Evolutionary conservation across 23 red algal species (phyloP).

Genomic region (Gracilaria gracilis): DNA sequence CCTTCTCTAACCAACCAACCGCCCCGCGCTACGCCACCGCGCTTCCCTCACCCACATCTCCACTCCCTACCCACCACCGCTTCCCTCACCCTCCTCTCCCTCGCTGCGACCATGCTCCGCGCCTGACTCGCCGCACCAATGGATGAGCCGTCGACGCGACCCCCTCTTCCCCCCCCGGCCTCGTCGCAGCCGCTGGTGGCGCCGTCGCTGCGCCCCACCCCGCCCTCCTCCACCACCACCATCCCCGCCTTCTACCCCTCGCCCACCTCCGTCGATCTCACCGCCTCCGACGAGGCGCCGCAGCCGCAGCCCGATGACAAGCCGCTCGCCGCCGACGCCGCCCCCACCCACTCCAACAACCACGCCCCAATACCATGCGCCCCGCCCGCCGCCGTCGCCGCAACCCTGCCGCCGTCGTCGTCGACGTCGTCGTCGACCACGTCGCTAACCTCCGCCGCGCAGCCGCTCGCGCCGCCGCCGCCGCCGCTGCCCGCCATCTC

Average conservation of each 20-base stretch:
- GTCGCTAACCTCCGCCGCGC: not conserved
- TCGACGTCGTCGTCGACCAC: not conserved
- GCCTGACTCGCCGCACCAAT: not conserved
- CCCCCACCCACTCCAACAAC: conserved; percentile 11
- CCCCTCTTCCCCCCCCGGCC: conserved; percentile 1
- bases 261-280: conserved; percentile 50
- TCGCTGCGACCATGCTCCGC: conserved; percentile 4
- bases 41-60: not conserved
- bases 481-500: not conserved
- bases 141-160: conserved; percentile 1
- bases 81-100: not conserved
- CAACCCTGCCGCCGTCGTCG: no score
- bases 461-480: not conserved
- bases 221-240: conserved; percentile 37
- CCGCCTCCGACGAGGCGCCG: not conserved
- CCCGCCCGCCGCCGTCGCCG: not conserved
- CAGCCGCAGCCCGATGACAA: not conserved
- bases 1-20: no score
- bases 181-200: not conserved
- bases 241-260: conserved; percentile 21
- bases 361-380: not conserved
- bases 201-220: conserved; percentile 31
- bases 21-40: no score
- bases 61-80: not conserved
- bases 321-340: not conserved